Evolutionary conservation across 2,329 filamentous ascomycete genomes (phyloP).

Genomic region (Sarocladium kiliense): DNA sequence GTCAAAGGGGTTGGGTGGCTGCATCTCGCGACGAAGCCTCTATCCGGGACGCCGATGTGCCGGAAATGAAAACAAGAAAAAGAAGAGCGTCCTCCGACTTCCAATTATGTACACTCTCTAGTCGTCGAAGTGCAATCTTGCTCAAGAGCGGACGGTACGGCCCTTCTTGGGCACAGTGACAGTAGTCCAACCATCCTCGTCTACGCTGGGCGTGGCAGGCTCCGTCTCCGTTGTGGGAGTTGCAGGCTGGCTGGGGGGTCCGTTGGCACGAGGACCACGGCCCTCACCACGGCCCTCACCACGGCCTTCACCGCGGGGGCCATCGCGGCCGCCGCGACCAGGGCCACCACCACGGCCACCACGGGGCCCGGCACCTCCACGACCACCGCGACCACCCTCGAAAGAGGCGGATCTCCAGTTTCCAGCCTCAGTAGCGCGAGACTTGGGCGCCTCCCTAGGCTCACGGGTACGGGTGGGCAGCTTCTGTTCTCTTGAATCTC

Average conservation of each 20-base stretch:
- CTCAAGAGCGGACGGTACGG: conserved; percentile 8
- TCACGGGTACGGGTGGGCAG: conserved; percentile 34
- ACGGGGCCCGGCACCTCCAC: conserved; percentile 40
- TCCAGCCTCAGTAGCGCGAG: conserved; percentile 51
- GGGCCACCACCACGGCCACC: conserved; percentile 41
- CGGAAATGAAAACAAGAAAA: conserved; percentile 8
- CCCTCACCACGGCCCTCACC: conserved; percentile 38
- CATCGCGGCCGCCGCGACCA: conserved; percentile 30
- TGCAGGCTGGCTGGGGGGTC: conserved; percentile 31
- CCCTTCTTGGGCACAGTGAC: conserved; percentile 27
- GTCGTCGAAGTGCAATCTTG: background rate
- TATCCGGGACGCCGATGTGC: conserved; percentile 9
- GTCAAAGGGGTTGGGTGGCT: background rate
- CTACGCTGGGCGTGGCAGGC: conserved; percentile 30
- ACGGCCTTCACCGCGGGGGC: conserved; percentile 33
- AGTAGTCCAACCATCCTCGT: conserved; percentile 62
- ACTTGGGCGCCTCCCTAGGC: conserved; percentile 43
- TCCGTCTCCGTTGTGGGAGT: conserved; percentile 24
- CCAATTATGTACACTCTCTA: conserved; percentile 6
- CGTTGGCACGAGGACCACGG: conserved; percentile 45
- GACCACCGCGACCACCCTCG: conserved; percentile 34
- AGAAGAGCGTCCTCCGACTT: background rate
- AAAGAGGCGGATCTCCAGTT: conserved; percentile 55
- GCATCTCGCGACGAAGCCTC: conserved; percentile 5
- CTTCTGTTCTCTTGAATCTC: conserved; percentile 43